Percentiles rank a stretch among this genome's conserved stretches.
Conservation (phyloP, 1,139 yeast species). For the Diutina siamensis region DNA sequence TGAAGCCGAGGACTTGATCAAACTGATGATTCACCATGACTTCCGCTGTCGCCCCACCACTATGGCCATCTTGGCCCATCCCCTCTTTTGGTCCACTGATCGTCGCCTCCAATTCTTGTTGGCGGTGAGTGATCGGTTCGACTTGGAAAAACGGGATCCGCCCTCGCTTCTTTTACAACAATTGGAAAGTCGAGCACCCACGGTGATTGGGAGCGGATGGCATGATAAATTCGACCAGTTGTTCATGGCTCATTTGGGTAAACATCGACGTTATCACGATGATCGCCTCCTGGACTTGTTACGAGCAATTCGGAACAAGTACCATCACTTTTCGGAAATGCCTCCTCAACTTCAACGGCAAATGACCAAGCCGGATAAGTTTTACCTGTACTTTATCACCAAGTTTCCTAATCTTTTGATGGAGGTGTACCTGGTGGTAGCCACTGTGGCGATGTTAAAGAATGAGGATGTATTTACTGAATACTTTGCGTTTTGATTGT, state of each 20-base stretch:
- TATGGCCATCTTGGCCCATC: conserved; percentile 58
- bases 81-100: conserved; percentile 73
- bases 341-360: conserved; percentile 47
- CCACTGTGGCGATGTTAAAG: conserved; percentile 25
- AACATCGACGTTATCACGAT: conserved; percentile 78
- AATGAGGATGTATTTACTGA: conserved; percentile 52
- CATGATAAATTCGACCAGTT: conserved; percentile 54
- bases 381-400: conserved; percentile 59
- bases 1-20: conserved; percentile 66
- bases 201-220: conserved; percentile 62
- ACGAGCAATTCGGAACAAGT: conserved; percentile 83
- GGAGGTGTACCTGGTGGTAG: conserved; percentile 59
- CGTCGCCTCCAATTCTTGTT: conserved; percentile 73
- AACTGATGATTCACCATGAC: conserved; percentile 56
- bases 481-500: conserved; percentile 20
- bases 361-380: conserved; percentile 82
- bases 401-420: conserved; percentile 73
- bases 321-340: conserved; percentile 86
- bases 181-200: conserved; percentile 47
- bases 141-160: conserved; percentile 78
- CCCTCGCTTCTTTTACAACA: conserved; percentile 53
- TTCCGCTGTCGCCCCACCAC: conserved; percentile 74
- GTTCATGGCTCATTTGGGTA: conserved; percentile 76
- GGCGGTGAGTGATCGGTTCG: conserved; percentile 85
- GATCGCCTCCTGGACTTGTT: conserved; percentile 72